phyloP scores from a whole-genome alignment of 176 grass and related monocot genomes.

The Eremochloa ophiuroides region DNA sequence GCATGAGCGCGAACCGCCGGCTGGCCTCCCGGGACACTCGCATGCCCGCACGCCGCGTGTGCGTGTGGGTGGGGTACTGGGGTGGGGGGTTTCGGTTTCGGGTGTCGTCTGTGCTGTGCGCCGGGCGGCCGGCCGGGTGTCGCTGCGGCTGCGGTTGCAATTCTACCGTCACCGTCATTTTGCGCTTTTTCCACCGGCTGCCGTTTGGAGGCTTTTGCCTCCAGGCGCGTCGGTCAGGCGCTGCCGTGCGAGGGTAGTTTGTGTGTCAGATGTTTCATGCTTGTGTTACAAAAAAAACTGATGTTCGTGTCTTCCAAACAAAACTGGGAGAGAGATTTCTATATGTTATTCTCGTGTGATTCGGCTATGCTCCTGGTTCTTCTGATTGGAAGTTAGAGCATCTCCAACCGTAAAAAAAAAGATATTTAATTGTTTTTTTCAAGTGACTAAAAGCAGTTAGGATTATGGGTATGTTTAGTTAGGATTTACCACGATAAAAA shows the following conservation, averaged over 20 bases:
- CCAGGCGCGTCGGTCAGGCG: not conserved
- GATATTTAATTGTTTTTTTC: not conserved
- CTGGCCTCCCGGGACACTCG: not conserved
- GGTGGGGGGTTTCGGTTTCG: not conserved
- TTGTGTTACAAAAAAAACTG: not conserved
- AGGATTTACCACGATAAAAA: no score
- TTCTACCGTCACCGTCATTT: not conserved
- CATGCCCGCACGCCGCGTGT: not conserved
- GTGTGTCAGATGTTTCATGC: not conserved
- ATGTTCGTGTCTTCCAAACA: not conserved
- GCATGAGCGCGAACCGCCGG: constrained; percentile 27
- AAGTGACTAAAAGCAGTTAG: not conserved
- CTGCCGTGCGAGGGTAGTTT: not conserved
- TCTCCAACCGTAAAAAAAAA: no score
- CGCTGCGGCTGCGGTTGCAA: not conserved
- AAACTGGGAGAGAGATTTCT: not conserved
- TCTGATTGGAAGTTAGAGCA: no score
- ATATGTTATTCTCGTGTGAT: not conserved
- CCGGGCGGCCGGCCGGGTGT: not conserved
- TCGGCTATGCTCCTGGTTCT: not conserved
- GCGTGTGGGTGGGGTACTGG: not conserved
- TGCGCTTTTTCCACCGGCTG: not conserved
- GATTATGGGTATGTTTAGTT: no score
- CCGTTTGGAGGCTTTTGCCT: not conserved
- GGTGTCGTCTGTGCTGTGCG: not conserved